phyloP scores from a whole-genome alignment of 179 eudicot genomes.

The Silene coronaria region DNA sequence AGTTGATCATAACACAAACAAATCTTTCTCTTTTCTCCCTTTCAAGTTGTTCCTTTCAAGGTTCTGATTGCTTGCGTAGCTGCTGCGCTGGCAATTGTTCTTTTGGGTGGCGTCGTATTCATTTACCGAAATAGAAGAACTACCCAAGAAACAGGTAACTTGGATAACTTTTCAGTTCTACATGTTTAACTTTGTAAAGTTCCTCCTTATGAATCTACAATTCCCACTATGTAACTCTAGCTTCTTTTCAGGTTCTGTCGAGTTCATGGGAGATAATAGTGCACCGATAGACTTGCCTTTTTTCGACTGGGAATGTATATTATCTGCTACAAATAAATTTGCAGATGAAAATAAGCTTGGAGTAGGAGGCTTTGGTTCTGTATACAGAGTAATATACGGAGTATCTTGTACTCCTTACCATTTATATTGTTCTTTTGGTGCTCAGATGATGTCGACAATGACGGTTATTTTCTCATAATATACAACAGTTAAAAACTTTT shows the following conservation, averaged over 20 bases:
- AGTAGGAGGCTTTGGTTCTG: slow-evolving; percentile 45
- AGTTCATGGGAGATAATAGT: slow-evolving; percentile 19
- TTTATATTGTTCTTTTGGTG: background rate
- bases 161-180: background rate
- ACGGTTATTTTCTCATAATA: background rate
- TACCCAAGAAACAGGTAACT: slow-evolving; percentile 6
- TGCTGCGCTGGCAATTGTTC: slow-evolving; percentile 12
- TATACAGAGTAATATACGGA: slow-evolving; percentile 31
- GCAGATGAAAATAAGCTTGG: slow-evolving; percentile 40
- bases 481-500: no score
- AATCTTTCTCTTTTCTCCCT: background rate
- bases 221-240: background rate
- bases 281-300: slow-evolving; percentile 24
- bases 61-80: slow-evolving; percentile 15
- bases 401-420: background rate
- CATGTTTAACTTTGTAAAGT: background rate
- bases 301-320: slow-evolving; percentile 27
- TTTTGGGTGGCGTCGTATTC: slow-evolving; percentile 10
- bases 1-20: background rate
- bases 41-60: slow-evolving; percentile 8
- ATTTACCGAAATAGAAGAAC: slow-evolving; percentile 8
- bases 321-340: slow-evolving; percentile 40
- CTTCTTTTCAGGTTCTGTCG: slow-evolving; percentile 7
- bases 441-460: background rate
- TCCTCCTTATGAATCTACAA: background rate